Percentiles rank a stretch among this genome's conserved stretches.
Evolutionary conservation across 2,329 filamentous ascomycete genomes (phyloP).

Genomic region (Madurella mycetomatis): DNA sequence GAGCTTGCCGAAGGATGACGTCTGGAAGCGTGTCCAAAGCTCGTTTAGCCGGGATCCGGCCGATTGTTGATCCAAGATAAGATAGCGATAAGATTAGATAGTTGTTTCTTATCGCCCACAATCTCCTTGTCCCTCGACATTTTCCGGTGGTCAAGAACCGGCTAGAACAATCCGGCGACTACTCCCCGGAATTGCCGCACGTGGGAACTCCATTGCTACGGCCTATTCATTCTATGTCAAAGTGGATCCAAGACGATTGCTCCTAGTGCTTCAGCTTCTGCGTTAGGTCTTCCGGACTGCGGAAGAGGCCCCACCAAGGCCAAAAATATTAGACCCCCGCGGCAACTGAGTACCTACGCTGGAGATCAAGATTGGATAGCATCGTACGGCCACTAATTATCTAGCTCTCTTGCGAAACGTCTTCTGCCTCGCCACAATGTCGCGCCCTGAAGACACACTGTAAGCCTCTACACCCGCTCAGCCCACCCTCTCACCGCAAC

Average conservation of each 20-base stretch:
- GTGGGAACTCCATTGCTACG: too few species aligned
- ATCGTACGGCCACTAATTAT: not conserved
- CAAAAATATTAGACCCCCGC: not conserved
- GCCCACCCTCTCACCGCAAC: conserved; percentile 15
- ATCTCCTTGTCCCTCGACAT: not conserved
- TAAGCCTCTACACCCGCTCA: conserved; percentile 39
- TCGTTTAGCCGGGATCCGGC: conserved; percentile 8
- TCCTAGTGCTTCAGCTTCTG: not conserved
- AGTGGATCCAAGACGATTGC: not conserved
- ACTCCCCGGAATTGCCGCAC: not conserved
- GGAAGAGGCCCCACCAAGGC: not conserved
- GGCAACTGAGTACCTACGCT: too few species aligned
- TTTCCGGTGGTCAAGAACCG: not conserved
- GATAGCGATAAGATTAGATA: conserved; percentile 14
- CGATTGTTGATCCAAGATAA: conserved; percentile 10
- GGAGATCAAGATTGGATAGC: not conserved
- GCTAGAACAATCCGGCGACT: too few species aligned
- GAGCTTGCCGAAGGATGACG: conserved; percentile 11
- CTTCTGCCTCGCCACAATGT: conserved; percentile 61
- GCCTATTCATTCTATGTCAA: too few species aligned
- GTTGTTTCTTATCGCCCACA: conserved; percentile 13
- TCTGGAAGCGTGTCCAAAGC: conserved; percentile 14
- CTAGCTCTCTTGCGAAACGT: not conserved
- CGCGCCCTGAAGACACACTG: conserved; percentile 93
- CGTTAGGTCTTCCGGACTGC: not conserved